Percentiles rank a stretch among this genome's conserved stretches.
phyloP scores from a whole-genome alignment of 305 asterid species.

The Nicotiana rustica region DNA sequence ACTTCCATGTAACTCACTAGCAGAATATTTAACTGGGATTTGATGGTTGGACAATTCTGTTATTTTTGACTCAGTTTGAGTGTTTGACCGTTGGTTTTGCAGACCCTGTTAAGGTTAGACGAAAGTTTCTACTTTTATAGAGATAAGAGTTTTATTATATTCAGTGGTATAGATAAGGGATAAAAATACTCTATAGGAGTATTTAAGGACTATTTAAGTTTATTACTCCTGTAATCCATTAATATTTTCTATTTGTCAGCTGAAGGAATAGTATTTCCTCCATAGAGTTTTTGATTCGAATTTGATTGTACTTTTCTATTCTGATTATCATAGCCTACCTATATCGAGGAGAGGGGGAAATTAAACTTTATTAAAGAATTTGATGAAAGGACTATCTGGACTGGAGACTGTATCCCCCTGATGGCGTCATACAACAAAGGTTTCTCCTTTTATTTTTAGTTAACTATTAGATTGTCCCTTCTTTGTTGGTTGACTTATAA shows the following conservation, averaged over 20 bases:
- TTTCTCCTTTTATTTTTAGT: slow-evolving; percentile 38
- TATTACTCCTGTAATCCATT: background rate
- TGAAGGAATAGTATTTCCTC: slow-evolving; percentile 7
- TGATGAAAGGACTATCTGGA: slow-evolving; percentile 94
- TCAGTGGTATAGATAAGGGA: too few relatives aligned
- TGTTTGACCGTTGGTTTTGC: too few relatives aligned
- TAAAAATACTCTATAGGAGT: too few relatives aligned
- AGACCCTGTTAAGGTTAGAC: too few relatives aligned
- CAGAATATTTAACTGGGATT: too few relatives aligned
- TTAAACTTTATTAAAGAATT: slow-evolving; percentile 73
- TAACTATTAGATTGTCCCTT: slow-evolving; percentile 35
- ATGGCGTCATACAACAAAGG: slow-evolving; percentile 93
- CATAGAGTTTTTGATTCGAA: slow-evolving; percentile 1
- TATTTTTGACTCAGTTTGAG: too few relatives aligned
- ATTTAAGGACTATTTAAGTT: too few relatives aligned
- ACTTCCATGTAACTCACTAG: too few relatives aligned
- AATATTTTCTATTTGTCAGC: background rate
- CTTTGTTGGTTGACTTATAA: slow-evolving; percentile 32
- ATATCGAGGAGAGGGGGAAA: slow-evolving; percentile 90
- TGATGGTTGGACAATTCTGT: too few relatives aligned
- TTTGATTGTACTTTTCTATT: slow-evolving; percentile 31
- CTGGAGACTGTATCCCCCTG: slow-evolving; percentile 76
- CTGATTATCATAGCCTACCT: slow-evolving; percentile 59
- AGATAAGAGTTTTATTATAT: too few relatives aligned
- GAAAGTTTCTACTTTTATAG: too few relatives aligned